phyloP scores from a whole-genome alignment of 2,329 filamentous ascomycete genomes.

The Arthrobotrys conoides region DNA sequence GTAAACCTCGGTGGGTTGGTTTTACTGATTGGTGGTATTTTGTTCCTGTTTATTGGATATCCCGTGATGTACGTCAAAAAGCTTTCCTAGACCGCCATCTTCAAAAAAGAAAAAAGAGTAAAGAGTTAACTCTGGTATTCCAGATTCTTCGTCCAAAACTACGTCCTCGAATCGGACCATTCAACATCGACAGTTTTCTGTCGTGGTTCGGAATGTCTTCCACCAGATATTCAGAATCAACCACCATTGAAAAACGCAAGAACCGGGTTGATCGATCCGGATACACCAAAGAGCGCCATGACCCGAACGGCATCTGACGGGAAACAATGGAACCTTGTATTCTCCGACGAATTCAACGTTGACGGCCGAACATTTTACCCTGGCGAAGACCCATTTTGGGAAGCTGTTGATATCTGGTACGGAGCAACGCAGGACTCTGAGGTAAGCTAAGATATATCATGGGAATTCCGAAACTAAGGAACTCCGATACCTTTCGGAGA shows the following conservation, averaged over 20 bases:
- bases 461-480: conserved; percentile 11
- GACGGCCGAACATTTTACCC: conserved; percentile 79
- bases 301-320: conserved; percentile 74
- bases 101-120: background rate
- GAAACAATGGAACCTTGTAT: conserved; percentile 76
- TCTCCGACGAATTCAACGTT: conserved; percentile 80
- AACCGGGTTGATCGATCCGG: conserved; percentile 75
- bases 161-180: conserved; percentile 26
- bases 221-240: conserved; percentile 68
- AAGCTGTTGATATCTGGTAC: conserved; percentile 67
- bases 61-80: conserved; percentile 75
- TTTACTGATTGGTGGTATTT: conserved; percentile 74
- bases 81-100: background rate
- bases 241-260: conserved; percentile 73
- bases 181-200: conserved; percentile 64
- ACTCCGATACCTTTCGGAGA: conserved; percentile 62
- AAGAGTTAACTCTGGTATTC: conserved; percentile 21
- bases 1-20: conserved; percentile 76
- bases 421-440: conserved; percentile 70
- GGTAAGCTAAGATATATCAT: conserved; percentile 30
- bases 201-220: conserved; percentile 70
- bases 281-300: conserved; percentile 74
- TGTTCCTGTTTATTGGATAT: conserved; percentile 78
- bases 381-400: conserved; percentile 78
- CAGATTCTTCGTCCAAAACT: conserved; percentile 56